Evolutionary conservation across 108 stramenopile species (phyloP).

Genomic region (Skeletonema potamos): DNA sequence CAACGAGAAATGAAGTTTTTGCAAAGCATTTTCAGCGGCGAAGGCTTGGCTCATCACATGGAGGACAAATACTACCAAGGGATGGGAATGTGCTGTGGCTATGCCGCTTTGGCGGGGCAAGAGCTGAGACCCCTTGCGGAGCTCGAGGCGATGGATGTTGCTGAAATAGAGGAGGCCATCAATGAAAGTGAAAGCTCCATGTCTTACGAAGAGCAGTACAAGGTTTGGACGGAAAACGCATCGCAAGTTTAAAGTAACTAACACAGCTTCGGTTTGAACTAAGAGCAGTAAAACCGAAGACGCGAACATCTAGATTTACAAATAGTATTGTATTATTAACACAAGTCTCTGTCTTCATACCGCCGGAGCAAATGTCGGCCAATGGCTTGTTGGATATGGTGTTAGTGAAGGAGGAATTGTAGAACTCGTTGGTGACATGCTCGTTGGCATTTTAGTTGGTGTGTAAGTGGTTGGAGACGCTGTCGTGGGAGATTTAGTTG

Average conservation of each 20-base stretch:
- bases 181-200: background rate
- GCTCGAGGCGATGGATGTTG: conserved; percentile 1
- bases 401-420: too few relatives aligned
- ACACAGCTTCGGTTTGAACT: too few relatives aligned
- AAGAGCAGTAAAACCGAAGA: too few relatives aligned
- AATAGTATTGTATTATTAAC: background rate
- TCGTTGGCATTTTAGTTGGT: too few relatives aligned
- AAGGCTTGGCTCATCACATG: conserved; percentile 77
- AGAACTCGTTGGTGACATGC: too few relatives aligned
- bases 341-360: too few relatives aligned
- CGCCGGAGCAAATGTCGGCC: conserved; percentile 10
- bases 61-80: conserved; percentile 79
- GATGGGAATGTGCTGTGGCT: conserved; percentile 77
- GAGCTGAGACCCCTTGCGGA: conserved; percentile 51
- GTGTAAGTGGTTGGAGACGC: too few relatives aligned
- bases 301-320: background rate
- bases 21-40: conserved; percentile 63
- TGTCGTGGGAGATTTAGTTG: too few relatives aligned
- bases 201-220: conserved; percentile 1
- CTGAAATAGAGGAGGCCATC: conserved; percentile 13
- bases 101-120: conserved; percentile 61
- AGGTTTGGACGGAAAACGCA: background rate
- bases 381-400: background rate
- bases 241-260: background rate
- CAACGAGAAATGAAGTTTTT: conserved; percentile 72